phyloP scores from a whole-genome alignment of 2,329 filamentous ascomycete species.

The Ophiosphaerella korrae region DNA sequence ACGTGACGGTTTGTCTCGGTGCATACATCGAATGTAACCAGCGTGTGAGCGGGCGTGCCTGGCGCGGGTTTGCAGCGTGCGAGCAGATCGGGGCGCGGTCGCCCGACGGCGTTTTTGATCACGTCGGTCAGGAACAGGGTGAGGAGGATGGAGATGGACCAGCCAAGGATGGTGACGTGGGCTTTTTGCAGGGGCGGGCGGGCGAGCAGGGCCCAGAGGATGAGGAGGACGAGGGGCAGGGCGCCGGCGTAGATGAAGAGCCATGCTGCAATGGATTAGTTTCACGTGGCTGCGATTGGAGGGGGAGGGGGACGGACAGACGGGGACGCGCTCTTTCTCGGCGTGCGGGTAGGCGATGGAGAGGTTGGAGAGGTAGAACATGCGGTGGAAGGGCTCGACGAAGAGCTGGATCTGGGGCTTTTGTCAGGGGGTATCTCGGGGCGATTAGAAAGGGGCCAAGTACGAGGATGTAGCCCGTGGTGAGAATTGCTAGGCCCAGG shows the following conservation, averaged over 20 bases:
- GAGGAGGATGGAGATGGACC: slow-evolving; percentile 74
- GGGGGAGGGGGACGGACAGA: slow-evolving; percentile 60
- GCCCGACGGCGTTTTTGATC: slow-evolving; percentile 85
- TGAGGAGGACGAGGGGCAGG: slow-evolving; percentile 70
- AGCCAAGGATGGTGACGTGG: slow-evolving; percentile 82
- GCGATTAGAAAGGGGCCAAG: slow-evolving; percentile 15
- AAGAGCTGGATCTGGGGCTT: slow-evolving; percentile 65
- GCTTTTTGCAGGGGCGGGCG: slow-evolving; percentile 75
- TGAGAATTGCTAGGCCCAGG: slow-evolving; percentile 73
- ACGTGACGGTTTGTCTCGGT: slow-evolving; percentile 71
- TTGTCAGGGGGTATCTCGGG: neutral
- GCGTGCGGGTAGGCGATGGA: slow-evolving; percentile 87
- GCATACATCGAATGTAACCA: slow-evolving; percentile 71
- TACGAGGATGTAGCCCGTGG: slow-evolving; percentile 69
- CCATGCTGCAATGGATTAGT: slow-evolving; percentile 56
- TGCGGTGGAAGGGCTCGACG: slow-evolving; percentile 86
- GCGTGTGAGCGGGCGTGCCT: slow-evolving; percentile 59
- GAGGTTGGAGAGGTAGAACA: slow-evolving; percentile 88
- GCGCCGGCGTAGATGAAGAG: slow-evolving; percentile 80
- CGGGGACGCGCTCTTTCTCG: slow-evolving; percentile 78
- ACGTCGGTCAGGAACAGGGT: slow-evolving; percentile 82
- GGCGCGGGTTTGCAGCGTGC: slow-evolving; percentile 78
- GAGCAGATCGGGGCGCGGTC: slow-evolving; percentile 84
- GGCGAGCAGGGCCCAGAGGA: slow-evolving; percentile 67
- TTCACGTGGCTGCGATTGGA: slow-evolving; percentile 9